These are phyloP conservation scores for Dioszegia hungarica DNA, from an alignment of 768 basidiomycete genomes.

Conservation along the genomic window DNA sequence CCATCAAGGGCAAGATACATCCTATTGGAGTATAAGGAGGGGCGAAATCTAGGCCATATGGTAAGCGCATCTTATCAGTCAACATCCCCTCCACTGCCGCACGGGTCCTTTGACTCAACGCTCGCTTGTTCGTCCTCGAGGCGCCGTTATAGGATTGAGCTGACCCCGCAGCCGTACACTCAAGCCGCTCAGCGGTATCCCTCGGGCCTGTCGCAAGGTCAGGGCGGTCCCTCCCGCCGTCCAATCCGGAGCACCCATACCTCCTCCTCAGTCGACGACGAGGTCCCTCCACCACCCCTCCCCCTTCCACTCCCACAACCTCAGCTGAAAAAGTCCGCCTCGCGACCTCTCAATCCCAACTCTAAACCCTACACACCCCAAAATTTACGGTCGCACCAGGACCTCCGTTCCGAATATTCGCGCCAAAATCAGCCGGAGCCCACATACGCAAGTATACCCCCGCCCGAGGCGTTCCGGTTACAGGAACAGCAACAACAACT, in stretches of 20 bases:
- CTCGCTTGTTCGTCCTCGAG: too few relatives aligned
- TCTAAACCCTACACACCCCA: constrained; percentile 6
- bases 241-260: constrained; percentile 3
- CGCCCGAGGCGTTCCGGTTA: not conserved
- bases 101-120: too few relatives aligned
- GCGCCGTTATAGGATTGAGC: too few relatives aligned
- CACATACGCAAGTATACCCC: constrained; percentile 2
- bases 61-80: too few relatives aligned
- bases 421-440: not conserved
- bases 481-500: not conserved
- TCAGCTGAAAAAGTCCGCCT: not conserved
- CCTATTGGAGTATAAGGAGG: too few relatives aligned
- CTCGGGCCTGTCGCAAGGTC: constrained; percentile 18
- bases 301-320: not conserved
- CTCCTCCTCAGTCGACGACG: constrained; percentile 20
- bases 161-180: not conserved
- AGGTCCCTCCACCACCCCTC: constrained; percentile 6
- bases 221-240: constrained; percentile 21
- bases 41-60: too few relatives aligned
- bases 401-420: not conserved
- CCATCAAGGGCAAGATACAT: too few relatives aligned
- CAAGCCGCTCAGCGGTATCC: constrained; percentile 19
- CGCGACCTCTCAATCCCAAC: constrained; percentile 1
- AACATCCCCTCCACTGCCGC: too few relatives aligned
- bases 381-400: constrained; percentile 6